A percentile compares a stretch with the other conserved stretches of the same genome.
phyloP scores from a whole-genome alignment of 177 flowering plant genomes.

The Vitis hybrid region DNA sequence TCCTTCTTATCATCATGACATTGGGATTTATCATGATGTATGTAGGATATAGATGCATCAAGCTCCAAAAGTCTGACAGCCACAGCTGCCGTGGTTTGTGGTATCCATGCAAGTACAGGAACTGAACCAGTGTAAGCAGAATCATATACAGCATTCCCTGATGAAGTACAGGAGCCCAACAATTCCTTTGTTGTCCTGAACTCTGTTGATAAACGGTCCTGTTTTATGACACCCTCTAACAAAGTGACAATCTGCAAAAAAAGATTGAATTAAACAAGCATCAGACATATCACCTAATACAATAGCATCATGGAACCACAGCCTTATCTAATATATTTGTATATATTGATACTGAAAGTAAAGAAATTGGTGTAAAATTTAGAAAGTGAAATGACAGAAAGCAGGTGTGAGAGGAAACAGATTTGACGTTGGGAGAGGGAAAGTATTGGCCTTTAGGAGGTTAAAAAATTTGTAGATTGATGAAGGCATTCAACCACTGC shows the following conservation, averaged over 20 bases:
- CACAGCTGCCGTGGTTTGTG: conserved; percentile 76
- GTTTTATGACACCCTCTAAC: conserved; percentile 63
- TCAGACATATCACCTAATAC: neutral
- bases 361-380: too few relatives aligned
- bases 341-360: too few relatives aligned
- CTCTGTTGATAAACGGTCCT: conserved; percentile 52
- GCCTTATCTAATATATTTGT: too few relatives aligned
- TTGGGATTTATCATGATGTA: conserved; percentile 49
- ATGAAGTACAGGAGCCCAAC: conserved; percentile 30
- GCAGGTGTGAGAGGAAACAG: too few relatives aligned
- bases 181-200: conserved; percentile 74
- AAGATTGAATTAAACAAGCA: neutral
- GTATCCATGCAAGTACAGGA: conserved; percentile 86
- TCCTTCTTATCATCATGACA: conserved; percentile 38
- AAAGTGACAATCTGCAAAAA: conserved; percentile 53
- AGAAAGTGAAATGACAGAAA: too few relatives aligned
- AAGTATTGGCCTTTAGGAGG: too few relatives aligned
- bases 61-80: conserved; percentile 82
- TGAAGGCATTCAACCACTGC: too few relatives aligned
- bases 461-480: too few relatives aligned
- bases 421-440: too few relatives aligned
- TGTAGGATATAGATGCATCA: conserved; percentile 63
- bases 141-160: conserved; percentile 16
- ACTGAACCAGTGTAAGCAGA: conserved; percentile 31
- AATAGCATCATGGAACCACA: too few relatives aligned